Conservation (phyloP, 2,329 filamentous ascomycete genomes). For the Aspergillus clavatus region DNA sequence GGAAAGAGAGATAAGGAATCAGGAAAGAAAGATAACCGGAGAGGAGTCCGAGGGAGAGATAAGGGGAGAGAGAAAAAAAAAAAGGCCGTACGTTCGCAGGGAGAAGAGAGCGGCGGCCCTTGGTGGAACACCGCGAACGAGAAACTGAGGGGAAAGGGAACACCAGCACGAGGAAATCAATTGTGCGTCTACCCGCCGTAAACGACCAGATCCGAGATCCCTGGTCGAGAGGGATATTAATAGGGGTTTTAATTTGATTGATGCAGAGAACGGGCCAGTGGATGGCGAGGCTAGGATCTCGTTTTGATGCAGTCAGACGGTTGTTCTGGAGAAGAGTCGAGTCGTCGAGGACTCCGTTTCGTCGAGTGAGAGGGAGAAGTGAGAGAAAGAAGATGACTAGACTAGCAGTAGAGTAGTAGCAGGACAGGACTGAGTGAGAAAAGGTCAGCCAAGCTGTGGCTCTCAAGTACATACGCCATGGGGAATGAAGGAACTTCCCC, state of each 20-base stretch:
- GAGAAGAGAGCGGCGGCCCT: not conserved
- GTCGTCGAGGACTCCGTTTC: too few species aligned
- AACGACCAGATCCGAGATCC: slow-evolving; percentile 21
- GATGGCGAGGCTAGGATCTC: slow-evolving; percentile 3
- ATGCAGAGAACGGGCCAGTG: slow-evolving; percentile 1
- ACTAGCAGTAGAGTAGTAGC: not conserved
- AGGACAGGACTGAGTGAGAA: not conserved
- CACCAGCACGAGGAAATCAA: slow-evolving; percentile 20
- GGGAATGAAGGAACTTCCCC: slow-evolving; percentile 1
- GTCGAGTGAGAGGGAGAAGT: too few species aligned
- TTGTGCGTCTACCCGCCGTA: slow-evolving; percentile 33
- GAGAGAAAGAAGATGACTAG: too few species aligned
- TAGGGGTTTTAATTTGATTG: not conserved
- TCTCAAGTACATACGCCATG: not conserved
- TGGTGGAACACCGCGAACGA: not conserved
- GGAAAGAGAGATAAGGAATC: not conserved
- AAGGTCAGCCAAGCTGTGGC: too few species aligned
- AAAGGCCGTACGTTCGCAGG: too few species aligned
- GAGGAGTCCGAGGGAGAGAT: slow-evolving; percentile 1
- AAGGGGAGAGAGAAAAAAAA: slow-evolving; percentile 6
- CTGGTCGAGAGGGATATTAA: not conserved
- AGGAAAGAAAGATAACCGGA: not conserved
- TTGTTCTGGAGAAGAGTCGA: too few species aligned
- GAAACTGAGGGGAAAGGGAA: slow-evolving; percentile 1
- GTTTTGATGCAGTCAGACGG: not conserved